phyloP scores from a whole-genome alignment of 2,329 filamentous ascomycete species.

The Dothiorella sarmentorum region DNA sequence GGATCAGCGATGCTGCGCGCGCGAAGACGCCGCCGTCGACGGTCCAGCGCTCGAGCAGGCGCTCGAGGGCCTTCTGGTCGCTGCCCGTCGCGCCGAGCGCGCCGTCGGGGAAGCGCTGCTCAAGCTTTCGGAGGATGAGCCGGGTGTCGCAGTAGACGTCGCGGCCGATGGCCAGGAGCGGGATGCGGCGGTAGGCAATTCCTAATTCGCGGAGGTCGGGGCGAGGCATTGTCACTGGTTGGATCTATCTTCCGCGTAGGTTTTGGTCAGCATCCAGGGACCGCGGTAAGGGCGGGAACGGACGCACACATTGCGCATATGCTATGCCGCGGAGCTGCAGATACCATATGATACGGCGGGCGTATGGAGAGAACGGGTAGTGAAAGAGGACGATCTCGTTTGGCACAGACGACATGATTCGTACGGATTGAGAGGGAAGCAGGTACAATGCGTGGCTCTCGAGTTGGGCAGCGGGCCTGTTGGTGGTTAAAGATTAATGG shows the following conservation, averaged over 20 bases:
- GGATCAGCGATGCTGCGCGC: conserved; percentile 52
- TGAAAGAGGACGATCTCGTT: conserved; percentile 59
- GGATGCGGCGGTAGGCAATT: conserved; percentile 66
- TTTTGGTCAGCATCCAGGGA: conserved; percentile 6
- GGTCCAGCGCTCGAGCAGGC: conserved; percentile 54
- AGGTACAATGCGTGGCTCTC: conserved; percentile 4
- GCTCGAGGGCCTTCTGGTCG: conserved; percentile 49
- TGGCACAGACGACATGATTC: conserved; percentile 22
- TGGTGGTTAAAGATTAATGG: conserved; percentile 3
- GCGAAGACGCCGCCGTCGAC: conserved; percentile 57
- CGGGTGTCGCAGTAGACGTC: conserved; percentile 69
- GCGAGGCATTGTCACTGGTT: conserved; percentile 64
- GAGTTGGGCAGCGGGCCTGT: conserved; percentile 11
- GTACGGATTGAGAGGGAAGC: not conserved
- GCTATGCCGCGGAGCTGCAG: conserved; percentile 61
- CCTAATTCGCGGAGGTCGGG: conserved; percentile 61
- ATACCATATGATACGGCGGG: conserved; percentile 63
- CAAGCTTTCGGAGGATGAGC: conserved; percentile 64
- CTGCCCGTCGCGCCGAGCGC: conserved; percentile 16
- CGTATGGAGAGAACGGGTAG: conserved; percentile 63
- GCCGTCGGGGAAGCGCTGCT: conserved; percentile 49
- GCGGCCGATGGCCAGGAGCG: conserved; percentile 62
- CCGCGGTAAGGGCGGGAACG: conserved; percentile 10
- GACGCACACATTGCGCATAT: conserved; percentile 62
- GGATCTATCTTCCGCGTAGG: conserved; percentile 45